Evolutionary conservation across 129 eudicot species (phyloP), one percentile per base, ranked within the genome.

Genomic region (Helichrysum umbraculigerum): DNA sequence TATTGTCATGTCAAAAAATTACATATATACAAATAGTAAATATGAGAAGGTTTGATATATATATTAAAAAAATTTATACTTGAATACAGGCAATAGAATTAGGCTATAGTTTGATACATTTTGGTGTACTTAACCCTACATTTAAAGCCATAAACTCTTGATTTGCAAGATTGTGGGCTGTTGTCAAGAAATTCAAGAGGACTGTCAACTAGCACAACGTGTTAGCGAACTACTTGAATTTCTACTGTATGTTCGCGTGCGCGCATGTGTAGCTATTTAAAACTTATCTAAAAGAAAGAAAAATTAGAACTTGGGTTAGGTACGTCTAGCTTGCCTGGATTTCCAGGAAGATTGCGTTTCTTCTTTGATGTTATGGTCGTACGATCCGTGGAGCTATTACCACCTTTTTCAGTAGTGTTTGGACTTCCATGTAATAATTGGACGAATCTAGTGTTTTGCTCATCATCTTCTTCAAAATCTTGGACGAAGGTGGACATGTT

Each of bases 291-390:
- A 56, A 1, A 56, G 14, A 12, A 52, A 56, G 33, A 11, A n/a
- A 60, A 20, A 35, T 34, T 34, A 15, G 17, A 57, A 29, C 37
- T 42, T 21, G 14, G 19, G 51, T 16, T 20, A 14, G 8, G 3
- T 20, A 8, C 14, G 9, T 15, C 25, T 60, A 54, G 56, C 84
- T 57, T 81, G 79, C 89, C 89, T 75, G 89, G 89, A 79, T 86
- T 82, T 25, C 89, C 89, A 1, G 89, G 89, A 70, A 82, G 89
- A 57, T 86, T 86, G 74, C 89, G 81, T 73, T 86, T 86, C 85
- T 82, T 86, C 84, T 82, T 86, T 50, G 80, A 64, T 3, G 68
- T 14, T 16, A 70, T 51, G 41, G 41, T 77, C 30, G 76, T 74
- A 32, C 33, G 74, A 59, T 63, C 65, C 28, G 33, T 50, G 41